These are phyloP conservation scores for Flaveria brownii DNA, from an alignment of 129 eudicot species.

Conservation along the genomic window DNA sequence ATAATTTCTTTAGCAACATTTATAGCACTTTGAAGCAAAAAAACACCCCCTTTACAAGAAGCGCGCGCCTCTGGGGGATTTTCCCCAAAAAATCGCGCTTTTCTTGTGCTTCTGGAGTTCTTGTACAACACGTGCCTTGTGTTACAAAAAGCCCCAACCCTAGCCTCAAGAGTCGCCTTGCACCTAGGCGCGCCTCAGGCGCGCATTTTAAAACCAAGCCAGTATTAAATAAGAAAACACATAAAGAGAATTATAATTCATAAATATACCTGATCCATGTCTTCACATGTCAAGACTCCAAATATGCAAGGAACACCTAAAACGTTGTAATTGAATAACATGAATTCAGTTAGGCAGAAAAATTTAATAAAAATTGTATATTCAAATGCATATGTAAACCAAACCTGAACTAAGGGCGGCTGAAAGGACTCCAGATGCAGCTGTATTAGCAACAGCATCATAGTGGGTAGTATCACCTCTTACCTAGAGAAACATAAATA, in stretches of 20 bases:
- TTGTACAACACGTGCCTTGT: too few relatives aligned
- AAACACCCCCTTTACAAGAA: too few relatives aligned
- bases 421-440: conserved; percentile 88
- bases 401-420: conserved; percentile 88
- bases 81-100: too few relatives aligned
- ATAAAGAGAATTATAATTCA: background rate
- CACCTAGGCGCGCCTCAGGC: too few relatives aligned
- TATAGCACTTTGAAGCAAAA: too few relatives aligned
- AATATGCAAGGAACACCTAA: conserved; percentile 96
- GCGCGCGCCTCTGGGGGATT: too few relatives aligned
- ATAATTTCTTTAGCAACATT: too few relatives aligned
- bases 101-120: too few relatives aligned
- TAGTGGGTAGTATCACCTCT: conserved; percentile 92
- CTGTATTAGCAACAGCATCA: conserved; percentile 88
- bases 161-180: too few relatives aligned
- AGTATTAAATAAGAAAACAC: background rate
- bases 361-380: background rate
- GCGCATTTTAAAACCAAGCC: too few relatives aligned
- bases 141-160: too few relatives aligned
- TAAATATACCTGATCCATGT: conserved; percentile 87
- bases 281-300: conserved; percentile 89
- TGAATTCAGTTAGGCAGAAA: conserved; percentile 3
- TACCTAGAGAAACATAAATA: conserved; percentile 42
- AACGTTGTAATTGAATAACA: conserved; percentile 10
- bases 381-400: conserved; percentile 17